Evolutionary conservation across 75 land plant species (phyloP).

Genomic region (Pseudotsuga menziesii): DNA sequence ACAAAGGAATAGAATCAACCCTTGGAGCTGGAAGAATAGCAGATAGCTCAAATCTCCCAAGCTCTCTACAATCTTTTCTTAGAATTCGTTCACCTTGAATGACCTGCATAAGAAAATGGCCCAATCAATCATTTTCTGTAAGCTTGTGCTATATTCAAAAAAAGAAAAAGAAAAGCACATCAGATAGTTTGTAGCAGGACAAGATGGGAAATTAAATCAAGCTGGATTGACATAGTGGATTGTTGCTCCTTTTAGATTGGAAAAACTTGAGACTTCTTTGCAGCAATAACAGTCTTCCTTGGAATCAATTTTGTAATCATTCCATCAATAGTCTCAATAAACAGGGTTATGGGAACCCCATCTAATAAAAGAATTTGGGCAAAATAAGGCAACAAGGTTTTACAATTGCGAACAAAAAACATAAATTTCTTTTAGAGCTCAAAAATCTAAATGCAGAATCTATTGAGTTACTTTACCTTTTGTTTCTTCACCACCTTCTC

Average conservation of each 20-base stretch:
- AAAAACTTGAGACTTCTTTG: conserved; percentile 60
- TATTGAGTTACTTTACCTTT: too few species aligned
- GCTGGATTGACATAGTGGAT: too few species aligned
- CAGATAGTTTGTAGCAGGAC: too few species aligned
- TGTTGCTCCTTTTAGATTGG: conserved; percentile 76
- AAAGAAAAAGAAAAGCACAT: too few species aligned
- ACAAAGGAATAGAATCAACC: conserved; percentile 4
- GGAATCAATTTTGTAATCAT: conserved; percentile 60
- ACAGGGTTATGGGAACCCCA: conserved; percentile 63
- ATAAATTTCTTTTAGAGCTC: too few species aligned
- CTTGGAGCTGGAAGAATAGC: conserved; percentile 68
- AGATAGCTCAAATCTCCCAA: conserved; percentile 57
- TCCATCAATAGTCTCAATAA: conserved; percentile 36
- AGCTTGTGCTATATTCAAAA: background rate
- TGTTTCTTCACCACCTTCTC: too few species aligned
- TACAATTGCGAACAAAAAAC: background rate
- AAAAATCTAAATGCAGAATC: too few species aligned
- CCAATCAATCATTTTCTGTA: background rate
- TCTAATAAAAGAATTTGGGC: conserved; percentile 56
- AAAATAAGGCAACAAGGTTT: background rate
- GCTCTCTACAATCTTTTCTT: conserved; percentile 57
- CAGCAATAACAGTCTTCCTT: conserved; percentile 54
- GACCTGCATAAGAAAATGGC: conserved; percentile 26
- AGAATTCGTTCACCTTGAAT: conserved; percentile 66
- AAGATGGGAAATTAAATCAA: too few species aligned